Conservation (phyloP, 306 rosid genomes). For the Canavalia ensiformis region DNA sequence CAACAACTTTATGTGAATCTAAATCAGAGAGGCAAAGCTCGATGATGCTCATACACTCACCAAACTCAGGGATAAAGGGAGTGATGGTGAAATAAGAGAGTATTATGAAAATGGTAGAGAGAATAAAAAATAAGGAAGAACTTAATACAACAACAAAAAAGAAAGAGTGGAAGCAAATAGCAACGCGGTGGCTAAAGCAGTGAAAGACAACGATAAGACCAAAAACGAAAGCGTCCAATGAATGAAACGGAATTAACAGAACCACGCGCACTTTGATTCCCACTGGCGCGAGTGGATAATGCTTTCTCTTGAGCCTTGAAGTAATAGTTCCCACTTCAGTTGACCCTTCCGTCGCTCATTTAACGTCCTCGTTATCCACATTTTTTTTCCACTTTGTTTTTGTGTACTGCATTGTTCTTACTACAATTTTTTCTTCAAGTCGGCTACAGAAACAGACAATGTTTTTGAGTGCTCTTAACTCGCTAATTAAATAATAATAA, state of each 20-base stretch:
- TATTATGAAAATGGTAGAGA: not conserved
- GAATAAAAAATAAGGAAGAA: not conserved
- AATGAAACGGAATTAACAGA: slow-evolving; percentile 54
- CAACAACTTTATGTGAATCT: slow-evolving; percentile 46
- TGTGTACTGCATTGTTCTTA: not conserved
- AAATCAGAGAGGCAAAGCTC: slow-evolving; percentile 45
- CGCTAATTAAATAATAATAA: no score
- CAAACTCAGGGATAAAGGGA: slow-evolving; percentile 12
- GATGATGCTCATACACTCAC: not conserved
- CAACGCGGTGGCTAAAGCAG: slow-evolving; percentile 33
- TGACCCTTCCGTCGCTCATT: slow-evolving; percentile 33
- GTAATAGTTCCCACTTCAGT: slow-evolving; percentile 12
- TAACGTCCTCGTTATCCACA: slow-evolving; percentile 37
- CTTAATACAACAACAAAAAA: not conserved
- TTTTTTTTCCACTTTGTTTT: not conserved
- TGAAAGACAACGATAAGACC: slow-evolving; percentile 32
- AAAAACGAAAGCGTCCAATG: slow-evolving; percentile 23
- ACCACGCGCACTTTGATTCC: slow-evolving; percentile 62
- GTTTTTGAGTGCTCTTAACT: no score
- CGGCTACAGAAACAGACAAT: no score
- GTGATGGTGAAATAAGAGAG: slow-evolving; percentile 50
- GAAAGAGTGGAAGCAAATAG: slow-evolving; percentile 35
- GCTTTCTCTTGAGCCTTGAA: not conserved
- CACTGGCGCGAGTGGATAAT: slow-evolving; percentile 39
- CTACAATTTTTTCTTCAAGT: not conserved